These are phyloP conservation scores for Blastobotrys muscicola DNA, from an alignment of 805 yeast genomes.

Conservation along the genomic window DNA sequence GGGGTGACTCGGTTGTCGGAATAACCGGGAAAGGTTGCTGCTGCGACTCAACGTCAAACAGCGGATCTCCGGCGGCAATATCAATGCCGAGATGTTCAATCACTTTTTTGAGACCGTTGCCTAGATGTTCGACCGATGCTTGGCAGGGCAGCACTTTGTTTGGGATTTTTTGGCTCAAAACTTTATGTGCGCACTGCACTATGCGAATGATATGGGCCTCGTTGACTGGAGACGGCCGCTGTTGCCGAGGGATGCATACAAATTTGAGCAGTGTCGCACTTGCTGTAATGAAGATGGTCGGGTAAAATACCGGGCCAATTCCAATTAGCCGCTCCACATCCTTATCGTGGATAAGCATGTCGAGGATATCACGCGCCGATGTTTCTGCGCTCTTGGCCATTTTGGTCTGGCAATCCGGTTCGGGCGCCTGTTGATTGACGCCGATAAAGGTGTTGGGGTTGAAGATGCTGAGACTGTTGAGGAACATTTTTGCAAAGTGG, in stretches of 20 bases:
- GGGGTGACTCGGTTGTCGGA: background rate
- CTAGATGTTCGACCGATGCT: slow-evolving; percentile 10
- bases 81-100: no score
- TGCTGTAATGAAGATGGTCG: slow-evolving; percentile 19
- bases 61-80: no score
- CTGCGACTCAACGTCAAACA: no score
- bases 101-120: slow-evolving; percentile 10
- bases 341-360: slow-evolving; percentile 13
- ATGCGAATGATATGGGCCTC: slow-evolving; percentile 3
- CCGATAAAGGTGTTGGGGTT: slow-evolving; percentile 4
- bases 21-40: no score
- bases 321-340: slow-evolving; percentile 15
- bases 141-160: slow-evolving; percentile 12
- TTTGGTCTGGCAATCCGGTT: slow-evolving; percentile 2
- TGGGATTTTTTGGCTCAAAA: slow-evolving; percentile 5
- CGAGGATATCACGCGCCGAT: slow-evolving; percentile 16
- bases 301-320: slow-evolving; percentile 17
- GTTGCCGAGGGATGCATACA: slow-evolving; percentile 7
- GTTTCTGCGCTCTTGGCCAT: slow-evolving; percentile 13
- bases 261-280: slow-evolving; percentile 16
- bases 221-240: slow-evolving; percentile 7
- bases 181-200: slow-evolving; percentile 5
- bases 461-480: slow-evolving; percentile 12
- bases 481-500: slow-evolving; percentile 17
- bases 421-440: background rate